Evolutionary conservation across 2,329 filamentous ascomycete species (phyloP), one percentile per base, ranked within the genome.

Genomic region (Microcera coccophila): DNA sequence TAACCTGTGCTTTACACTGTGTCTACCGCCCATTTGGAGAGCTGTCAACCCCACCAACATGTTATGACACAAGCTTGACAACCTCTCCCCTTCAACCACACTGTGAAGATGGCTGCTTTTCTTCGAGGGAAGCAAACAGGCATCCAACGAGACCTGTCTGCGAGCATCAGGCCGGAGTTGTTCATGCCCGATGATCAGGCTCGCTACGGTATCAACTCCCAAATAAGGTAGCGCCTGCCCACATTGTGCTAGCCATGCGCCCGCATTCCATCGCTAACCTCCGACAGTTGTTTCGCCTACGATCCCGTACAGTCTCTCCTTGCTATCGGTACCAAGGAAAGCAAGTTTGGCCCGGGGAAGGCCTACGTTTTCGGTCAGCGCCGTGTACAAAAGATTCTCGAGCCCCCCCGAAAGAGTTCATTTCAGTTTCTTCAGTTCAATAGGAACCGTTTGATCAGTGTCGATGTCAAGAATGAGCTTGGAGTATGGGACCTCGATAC

Each of bases 281-380:
- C 18, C 12, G 20, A 19, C 18, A 78, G 87, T 57, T 86, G 85
- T 51, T 71, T 97, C 52, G 86, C 90, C 47, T 97, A 95, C 70
- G 90, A 97, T 54, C 90, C 93, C 1, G 78, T 96, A 11, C 93
- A 98, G 63, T 95, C 90, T 20, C 81, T 98, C 44, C 76, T 98
- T 39, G 93, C 93, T 32, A 81, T 97, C 50, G 93, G 90, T 46
- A 98, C 93, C 32, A 87, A 82, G 62, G 86, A 94, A 67, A 89
- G 85, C 52, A 83, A 86, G 59, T 95, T 87, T 61, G 90, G 90
- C 45, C 80, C 81, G 24, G 91, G 91, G 18, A 84, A 90, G 62
- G 86, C 98, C 62, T 95, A 95, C 66, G 72, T 98, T 55, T 84
- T 93, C 63, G 93, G 93, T 33, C 85, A 87, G 63, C 79, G 78